Evolutionary conservation across 352 stramenopile genomes (phyloP), one percentile per base, ranked within the genome.

Genomic region (Pythium phragmiticola): DNA sequence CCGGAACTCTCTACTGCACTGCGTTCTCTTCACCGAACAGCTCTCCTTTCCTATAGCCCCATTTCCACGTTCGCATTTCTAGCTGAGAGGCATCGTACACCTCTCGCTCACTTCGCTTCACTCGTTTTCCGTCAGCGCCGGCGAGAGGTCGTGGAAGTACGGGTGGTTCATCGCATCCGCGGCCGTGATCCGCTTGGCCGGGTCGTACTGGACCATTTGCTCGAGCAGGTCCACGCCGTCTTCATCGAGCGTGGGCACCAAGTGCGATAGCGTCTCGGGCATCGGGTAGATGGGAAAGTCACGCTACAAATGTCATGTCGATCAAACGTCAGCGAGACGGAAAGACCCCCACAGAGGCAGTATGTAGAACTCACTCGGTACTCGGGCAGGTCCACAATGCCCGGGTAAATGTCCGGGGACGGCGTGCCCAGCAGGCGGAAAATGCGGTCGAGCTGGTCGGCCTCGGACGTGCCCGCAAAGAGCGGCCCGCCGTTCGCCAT

Each of bases 351-450:
- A 9, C 33, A 37, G 16, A 7, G 5, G 8, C 39, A 19, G 7
- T 45, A 45, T 6, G 12, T 42, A 45, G 17, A 23, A 76, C 82
- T 71, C 70, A 95, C 87, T 74, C 92, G 80, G 69, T 98, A 99
- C 58, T 99, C 96, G 9, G 98, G 98, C 52, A 99, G 81, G 50
- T 99, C 94, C 9, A 97, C 84, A 51, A 99, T 97, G 17, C 85
- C 93, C 3, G 97, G 97, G 80, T 98, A 99, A 51, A 97, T 97
- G 21, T 92, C 82, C 21, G 85, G 56, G 6, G 81, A 97, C 4
- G 98, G 97, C 48, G 98, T 99, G 46, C 98, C 98, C 26, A 99
- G 77, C 17, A 98, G 72, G 28, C 94, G 89, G 82, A 99, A 99
- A 63, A 99, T 99, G 37, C 94, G 92, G 67, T 99, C 89, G n/a